A percentile compares a stretch with the other conserved stretches of the same genome.
These are phyloP conservation scores for Wickerhamomyces sydowiorum DNA, from an alignment of 805 yeast genomes.

Conservation along the genomic window DNA sequence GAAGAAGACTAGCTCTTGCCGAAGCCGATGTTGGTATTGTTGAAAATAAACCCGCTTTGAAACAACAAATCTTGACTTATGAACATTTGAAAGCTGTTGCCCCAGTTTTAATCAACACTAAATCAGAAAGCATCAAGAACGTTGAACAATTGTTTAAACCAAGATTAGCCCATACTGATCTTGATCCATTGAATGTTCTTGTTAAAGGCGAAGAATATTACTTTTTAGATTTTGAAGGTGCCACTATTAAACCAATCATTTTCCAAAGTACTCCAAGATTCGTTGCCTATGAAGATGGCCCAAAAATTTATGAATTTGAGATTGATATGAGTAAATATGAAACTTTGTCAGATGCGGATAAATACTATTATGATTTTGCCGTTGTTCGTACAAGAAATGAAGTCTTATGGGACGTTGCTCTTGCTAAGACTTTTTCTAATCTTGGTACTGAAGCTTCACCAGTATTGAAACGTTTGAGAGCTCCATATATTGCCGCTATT, in stretches of 20 bases:
- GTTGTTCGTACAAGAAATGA: constrained; percentile 88
- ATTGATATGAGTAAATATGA: constrained; percentile 72
- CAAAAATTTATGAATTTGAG: constrained; percentile 70
- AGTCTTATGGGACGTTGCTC: constrained; percentile 75
- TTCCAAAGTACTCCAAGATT: constrained; percentile 77
- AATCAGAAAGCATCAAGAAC: constrained; percentile 55
- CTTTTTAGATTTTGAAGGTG: constrained; percentile 79
- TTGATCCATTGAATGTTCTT: constrained; percentile 86
- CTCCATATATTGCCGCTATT: constrained; percentile 56
- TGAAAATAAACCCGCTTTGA: constrained; percentile 37
- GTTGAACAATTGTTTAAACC: constrained; percentile 61
- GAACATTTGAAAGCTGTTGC: constrained; percentile 53
- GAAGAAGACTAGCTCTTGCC: constrained; percentile 49
- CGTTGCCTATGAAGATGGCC: constrained; percentile 75
- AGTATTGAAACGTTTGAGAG: constrained; percentile 61
- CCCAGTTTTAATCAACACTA: constrained; percentile 45
- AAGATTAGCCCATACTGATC: constrained; percentile 71
- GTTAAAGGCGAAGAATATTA: constrained; percentile 36
- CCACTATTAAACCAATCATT: constrained; percentile 75
- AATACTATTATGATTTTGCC: constrained; percentile 81
- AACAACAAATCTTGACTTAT: constrained; percentile 53
- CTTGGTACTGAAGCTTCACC: constrained; percentile 84
- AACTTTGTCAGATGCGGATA: constrained; percentile 61
- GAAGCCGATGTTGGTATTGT: constrained; percentile 41
- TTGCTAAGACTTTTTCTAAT: constrained; percentile 60